Evolutionary conservation across 805 yeast species (phyloP).

Genomic region (Ogataea dorogensis): DNA sequence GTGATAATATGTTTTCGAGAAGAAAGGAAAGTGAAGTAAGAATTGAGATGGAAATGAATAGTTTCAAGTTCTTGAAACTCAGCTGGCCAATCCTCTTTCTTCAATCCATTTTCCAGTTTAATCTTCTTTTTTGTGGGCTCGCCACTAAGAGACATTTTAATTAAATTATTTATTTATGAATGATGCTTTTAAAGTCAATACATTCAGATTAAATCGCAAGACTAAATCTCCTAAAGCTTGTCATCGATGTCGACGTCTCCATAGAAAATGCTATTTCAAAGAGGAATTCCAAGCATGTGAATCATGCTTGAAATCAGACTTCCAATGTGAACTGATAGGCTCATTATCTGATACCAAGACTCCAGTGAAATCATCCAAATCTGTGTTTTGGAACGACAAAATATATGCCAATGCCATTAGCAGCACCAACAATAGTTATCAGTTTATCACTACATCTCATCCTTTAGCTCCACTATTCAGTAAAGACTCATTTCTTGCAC

Average conservation of each 20-base stretch:
- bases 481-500: slow-evolving; percentile 31
- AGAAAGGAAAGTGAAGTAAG: slow-evolving; percentile 61
- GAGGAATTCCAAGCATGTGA: slow-evolving; percentile 14
- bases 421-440: slow-evolving; percentile 24
- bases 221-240: slow-evolving; percentile 26
- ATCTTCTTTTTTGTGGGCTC: slow-evolving; percentile 7
- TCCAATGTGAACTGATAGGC: slow-evolving; percentile 10
- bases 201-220: slow-evolving; percentile 19
- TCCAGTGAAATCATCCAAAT: neutral
- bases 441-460: slow-evolving; percentile 33
- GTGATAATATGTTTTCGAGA: slow-evolving; percentile 60
- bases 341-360: neutral
- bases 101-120: neutral
- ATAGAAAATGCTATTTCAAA: slow-evolving; percentile 22
- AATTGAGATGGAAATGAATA: slow-evolving; percentile 52
- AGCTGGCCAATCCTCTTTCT: slow-evolving; percentile 27
- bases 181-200: slow-evolving; percentile 13
- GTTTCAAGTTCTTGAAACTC: slow-evolving; percentile 41
- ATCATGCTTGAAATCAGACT: slow-evolving; percentile 15
- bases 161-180: slow-evolving; percentile 4
- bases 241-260: slow-evolving; percentile 25
- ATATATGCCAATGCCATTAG: slow-evolving; percentile 27
- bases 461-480: slow-evolving; percentile 34
- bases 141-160: slow-evolving; percentile 1
- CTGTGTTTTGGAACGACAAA: slow-evolving; percentile 24